phyloP scores from a whole-genome alignment of 345 rosid genomes.

The Eucalyptus dawsonii region DNA sequence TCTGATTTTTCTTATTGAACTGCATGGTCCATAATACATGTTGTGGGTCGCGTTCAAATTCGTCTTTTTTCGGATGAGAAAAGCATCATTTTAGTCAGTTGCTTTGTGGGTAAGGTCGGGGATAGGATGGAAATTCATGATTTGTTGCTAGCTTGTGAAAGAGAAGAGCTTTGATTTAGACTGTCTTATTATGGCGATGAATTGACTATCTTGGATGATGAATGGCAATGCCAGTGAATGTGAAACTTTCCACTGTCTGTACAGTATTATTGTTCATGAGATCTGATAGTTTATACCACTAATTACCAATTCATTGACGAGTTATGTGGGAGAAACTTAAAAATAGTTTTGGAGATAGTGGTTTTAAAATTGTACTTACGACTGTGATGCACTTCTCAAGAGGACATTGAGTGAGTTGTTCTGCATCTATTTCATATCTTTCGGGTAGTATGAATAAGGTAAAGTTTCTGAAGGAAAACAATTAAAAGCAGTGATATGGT shows the following conservation, averaged over 20 bases:
- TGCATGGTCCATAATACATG: neutral
- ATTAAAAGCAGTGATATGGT: neutral
- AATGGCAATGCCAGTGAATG: neutral
- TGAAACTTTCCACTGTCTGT: neutral
- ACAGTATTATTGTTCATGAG: neutral
- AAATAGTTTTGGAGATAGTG: neutral
- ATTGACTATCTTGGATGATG: neutral
- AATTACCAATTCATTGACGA: neutral
- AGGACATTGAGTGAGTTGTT: neutral
- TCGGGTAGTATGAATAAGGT: neutral
- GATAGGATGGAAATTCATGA: too few species aligned
- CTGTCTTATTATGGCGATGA: neutral
- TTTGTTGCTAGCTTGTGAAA: neutral
- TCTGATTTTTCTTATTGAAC: neutral
- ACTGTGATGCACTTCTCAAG: neutral
- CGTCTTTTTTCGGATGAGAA: neutral
- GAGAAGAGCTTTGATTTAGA: neutral
- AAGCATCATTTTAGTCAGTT: neutral
- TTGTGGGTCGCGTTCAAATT: neutral
- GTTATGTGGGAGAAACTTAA: neutral
- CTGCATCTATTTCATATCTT: neutral
- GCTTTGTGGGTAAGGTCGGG: neutral
- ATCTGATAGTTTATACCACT: neutral
- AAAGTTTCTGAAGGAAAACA: neutral
- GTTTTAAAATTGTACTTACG: neutral